Evolutionary conservation across 139 green algal species (phyloP), one percentile per base, ranked within the genome.

Genomic region (Zygnema circumcarinatum): DNA sequence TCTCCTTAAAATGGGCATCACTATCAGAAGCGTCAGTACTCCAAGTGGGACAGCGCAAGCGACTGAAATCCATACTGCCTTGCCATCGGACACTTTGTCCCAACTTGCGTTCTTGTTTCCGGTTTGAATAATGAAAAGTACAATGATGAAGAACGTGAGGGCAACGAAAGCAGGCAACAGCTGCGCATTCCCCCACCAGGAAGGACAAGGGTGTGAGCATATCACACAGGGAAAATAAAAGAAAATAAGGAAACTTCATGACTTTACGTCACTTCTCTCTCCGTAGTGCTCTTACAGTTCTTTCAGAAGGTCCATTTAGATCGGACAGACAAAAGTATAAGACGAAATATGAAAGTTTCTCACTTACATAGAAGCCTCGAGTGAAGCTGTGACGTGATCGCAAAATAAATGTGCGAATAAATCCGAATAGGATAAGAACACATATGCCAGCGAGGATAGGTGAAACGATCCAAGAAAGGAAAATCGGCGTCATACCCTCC

Each of bases 391-490:
- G 69, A n/a, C 36, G 35, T n/a, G 69, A 78, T 39, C 69, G 69
- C 35, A 78, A 41, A 78, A 78, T 41, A 39, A 78, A 39, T n/a
- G 69, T 78, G 7, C 69, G 69, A 39, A 78, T 39, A 41, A 78
- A 41, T 78, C 69, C 69, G 16, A 52, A 78, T 16, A 41, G 36
- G 16, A 78, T 78, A 41, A 78, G 16, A 39, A 78, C 69, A 7
- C 7, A 31, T 31, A 88, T 86, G 2, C 83, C 83, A 33, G 83
- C 29, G 2, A 69, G 22, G 29, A 88, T 0, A 1, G 83, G 83
- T 29, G 83, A 86, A n/a, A 88, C 38, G 25, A 88, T 41, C 83
- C 83, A 88, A 38, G 83, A 88, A 7, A 83, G 76, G 32, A 83
- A 73, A 11, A 83, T 39, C 3, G 76, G 47, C 11, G 76, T 83